Evolutionary conservation across 73 alveolate species (phyloP).

Genomic region (Paramecium sonneborni): DNA sequence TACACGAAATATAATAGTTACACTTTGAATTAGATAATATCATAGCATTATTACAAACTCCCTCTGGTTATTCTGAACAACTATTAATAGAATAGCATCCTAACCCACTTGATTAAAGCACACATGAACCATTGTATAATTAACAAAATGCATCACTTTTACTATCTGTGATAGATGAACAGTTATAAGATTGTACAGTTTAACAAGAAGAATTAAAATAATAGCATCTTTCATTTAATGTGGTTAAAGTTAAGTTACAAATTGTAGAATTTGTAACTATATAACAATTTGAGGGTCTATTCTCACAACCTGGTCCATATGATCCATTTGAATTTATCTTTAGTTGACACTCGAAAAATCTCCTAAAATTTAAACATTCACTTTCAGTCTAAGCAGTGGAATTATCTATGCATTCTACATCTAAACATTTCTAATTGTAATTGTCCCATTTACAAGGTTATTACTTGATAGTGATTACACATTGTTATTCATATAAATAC

Average conservation of each 20-base stretch:
- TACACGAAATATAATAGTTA: neutral
- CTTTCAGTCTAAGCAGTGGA: neutral
- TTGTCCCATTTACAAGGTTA: neutral
- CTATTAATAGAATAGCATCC: neutral
- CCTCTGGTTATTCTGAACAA: neutral
- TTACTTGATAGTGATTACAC: neutral
- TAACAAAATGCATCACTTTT: neutral
- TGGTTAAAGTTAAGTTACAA: neutral
- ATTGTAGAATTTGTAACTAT: neutral
- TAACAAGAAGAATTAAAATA: neutral
- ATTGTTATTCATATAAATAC: neutral
- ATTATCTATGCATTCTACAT: neutral
- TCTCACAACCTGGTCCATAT: neutral
- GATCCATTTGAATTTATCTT: neutral
- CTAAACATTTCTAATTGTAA: neutral
- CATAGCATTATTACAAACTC: neutral
- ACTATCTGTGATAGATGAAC: neutral
- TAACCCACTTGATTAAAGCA: neutral
- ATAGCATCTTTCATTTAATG: neutral
- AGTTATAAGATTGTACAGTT: neutral
- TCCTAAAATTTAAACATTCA: neutral
- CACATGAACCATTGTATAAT: neutral
- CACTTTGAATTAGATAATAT: neutral
- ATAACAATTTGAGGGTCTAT: neutral
- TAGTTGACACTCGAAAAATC: neutral